Evolutionary conservation across 306 rosid species (phyloP).

Genomic region (Dryas alaskensis): DNA sequence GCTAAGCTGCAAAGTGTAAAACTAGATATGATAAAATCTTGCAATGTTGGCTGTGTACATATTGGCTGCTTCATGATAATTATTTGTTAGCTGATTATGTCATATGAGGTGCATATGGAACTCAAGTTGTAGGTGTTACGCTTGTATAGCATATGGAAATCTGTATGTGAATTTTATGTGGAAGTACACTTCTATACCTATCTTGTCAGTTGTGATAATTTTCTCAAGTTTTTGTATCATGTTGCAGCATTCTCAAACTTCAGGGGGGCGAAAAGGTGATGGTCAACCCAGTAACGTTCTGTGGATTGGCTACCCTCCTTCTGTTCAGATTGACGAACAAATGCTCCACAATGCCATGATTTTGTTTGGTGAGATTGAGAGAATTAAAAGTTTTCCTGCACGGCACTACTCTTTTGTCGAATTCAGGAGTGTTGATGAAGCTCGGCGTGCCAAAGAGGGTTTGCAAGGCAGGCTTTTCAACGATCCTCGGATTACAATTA

Average conservation of each 20-base stretch:
- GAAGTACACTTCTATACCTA: background rate
- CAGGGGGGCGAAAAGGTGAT: conserved; percentile 60
- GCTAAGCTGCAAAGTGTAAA: conserved; percentile 16
- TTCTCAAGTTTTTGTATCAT: conserved; percentile 17
- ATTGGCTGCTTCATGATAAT: conserved; percentile 12
- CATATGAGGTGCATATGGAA: background rate
- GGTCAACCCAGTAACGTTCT: conserved; percentile 70
- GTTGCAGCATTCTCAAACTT: conserved; percentile 61
- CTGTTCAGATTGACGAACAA: conserved; percentile 92
- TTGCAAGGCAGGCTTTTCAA: conserved; percentile 96
- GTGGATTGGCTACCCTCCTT: conserved; percentile 93
- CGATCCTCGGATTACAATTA: conserved; percentile 87
- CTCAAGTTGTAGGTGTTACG: background rate
- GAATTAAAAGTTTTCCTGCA: conserved; percentile 85
- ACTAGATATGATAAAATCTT: conserved; percentile 4
- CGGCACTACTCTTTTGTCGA: conserved; percentile 86
- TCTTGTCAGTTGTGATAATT: conserved; percentile 1
- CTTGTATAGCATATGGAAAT: conserved; percentile 6
- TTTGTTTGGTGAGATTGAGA: conserved; percentile 96
- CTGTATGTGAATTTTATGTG: background rate
- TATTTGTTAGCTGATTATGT: conserved; percentile 9
- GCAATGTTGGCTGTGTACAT: conserved; percentile 1
- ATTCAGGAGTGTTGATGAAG: conserved; percentile 97
- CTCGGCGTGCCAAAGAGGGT: conserved; percentile 98
- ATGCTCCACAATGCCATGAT: conserved; percentile 99